Conservation (phyloP, 2,329 filamentous ascomycete genomes). For the Penicillium occitanis region DNA sequence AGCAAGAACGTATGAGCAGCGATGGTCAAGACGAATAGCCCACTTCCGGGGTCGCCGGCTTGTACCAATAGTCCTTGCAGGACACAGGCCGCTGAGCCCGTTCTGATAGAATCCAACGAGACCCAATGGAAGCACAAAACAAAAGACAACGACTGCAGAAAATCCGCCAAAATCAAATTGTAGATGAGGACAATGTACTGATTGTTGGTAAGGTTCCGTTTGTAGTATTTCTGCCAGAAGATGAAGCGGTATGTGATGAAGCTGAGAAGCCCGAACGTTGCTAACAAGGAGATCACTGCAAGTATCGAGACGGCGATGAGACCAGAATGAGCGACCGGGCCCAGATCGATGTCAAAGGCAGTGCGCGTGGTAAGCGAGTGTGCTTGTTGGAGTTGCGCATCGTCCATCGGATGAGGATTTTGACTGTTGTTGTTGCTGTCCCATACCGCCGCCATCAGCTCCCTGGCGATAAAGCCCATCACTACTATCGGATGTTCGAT, state of each 20-base stretch:
- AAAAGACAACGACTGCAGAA: constrained; percentile 52
- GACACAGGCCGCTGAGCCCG: constrained; percentile 48
- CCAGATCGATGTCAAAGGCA: constrained; percentile 32
- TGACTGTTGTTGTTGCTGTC: background rate
- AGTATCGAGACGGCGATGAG: constrained; percentile 50
- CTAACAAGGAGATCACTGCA: constrained; percentile 49
- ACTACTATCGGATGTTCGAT: background rate
- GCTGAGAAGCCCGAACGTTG: constrained; percentile 44
- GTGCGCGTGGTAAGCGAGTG: background rate
- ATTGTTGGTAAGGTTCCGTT: constrained; percentile 54
- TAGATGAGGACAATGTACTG: constrained; percentile 55
- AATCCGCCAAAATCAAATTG: constrained; percentile 52
- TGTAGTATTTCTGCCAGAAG: constrained; percentile 51
- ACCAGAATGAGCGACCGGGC: constrained; percentile 32
- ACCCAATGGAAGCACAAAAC: constrained; percentile 50
- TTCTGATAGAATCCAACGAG: constrained; percentile 44
- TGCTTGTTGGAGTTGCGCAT: background rate
- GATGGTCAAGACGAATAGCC: constrained; percentile 56
- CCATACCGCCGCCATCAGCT: background rate
- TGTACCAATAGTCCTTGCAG: constrained; percentile 55
- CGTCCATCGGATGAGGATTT: background rate
- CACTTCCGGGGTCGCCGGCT: constrained; percentile 53
- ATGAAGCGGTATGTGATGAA: constrained; percentile 55
- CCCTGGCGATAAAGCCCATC: background rate
- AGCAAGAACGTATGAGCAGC: constrained; percentile 55